Base-by-base conservation (phyloP, 352 stramenopile genomes). In the Bremia lactucae region DNA sequence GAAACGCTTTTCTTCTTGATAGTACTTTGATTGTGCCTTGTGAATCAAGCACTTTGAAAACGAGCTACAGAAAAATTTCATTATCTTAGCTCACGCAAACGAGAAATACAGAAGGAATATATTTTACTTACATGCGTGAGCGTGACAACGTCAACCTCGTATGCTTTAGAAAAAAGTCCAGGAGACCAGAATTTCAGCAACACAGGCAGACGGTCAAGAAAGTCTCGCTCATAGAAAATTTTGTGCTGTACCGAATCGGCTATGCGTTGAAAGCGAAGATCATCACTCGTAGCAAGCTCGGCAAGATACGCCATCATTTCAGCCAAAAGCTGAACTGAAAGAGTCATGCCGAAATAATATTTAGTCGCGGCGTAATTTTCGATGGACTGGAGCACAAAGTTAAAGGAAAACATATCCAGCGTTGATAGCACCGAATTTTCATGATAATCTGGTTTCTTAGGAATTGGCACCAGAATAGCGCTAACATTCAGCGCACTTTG, bases 331-430 rank as follows among this genome's bases (percentile, higher is more conserved):
- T 90, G 73, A 16, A 93, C 72, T 1, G 75, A 72, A 11, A 87
- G 53, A 8, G 73, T 85, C 80, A 93, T 93, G 9, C 65, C 80
- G 34, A 85, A 69, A 35, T 85, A 74, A 40, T 89, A 87, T 42
- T 88, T 93, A 18, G 70, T 60, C 18, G 59, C 72, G 4, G 72
- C 77, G 38, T 87, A 93, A 31, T 69, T 90, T 56, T 93, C 80
- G 34, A 93, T 85, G 16, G 80, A 93, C 43, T 93, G 80, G 0
- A 93, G 65, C 11, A 93, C 73, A 36, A 93, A 93, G 46, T 93
- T 93, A 62, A 93, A 93, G 7, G 80, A 93, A 52, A 93, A 93
- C 80, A 93, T 93, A 66, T 93, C 80, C 33, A 93, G 59, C 7
- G 80, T 89, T 14, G 77, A 82, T 20, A 93, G 59, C 41, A 89